Evolutionary conservation across 805 yeast genomes (phyloP).

Genomic region (Kodamaea kakaduensis): DNA sequence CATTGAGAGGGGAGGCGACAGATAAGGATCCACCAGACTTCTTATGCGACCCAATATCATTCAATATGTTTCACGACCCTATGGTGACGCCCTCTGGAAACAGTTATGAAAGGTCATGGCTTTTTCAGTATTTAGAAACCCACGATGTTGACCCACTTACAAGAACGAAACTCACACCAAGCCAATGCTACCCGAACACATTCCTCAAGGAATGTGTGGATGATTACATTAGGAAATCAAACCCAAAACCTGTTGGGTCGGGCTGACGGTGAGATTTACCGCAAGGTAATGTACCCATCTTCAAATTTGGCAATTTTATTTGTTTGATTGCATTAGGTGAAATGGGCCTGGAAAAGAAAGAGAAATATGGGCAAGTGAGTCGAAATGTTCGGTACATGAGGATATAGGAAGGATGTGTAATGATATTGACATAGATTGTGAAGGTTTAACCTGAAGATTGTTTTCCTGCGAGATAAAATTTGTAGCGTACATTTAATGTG

Average conservation of each 20-base stretch:
- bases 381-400: too few species aligned
- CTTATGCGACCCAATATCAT: slow-evolving; percentile 39
- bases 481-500: too few species aligned
- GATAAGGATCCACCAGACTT: slow-evolving; percentile 26
- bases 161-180: slow-evolving; percentile 15
- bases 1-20: not conserved
- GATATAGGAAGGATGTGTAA: too few species aligned
- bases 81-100: slow-evolving; percentile 44
- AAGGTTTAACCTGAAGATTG: too few species aligned
- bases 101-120: slow-evolving; percentile 37
- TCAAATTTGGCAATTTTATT: too few species aligned
- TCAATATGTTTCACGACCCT: slow-evolving; percentile 38
- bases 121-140: slow-evolving; percentile 31
- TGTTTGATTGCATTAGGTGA: too few species aligned
- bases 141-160: slow-evolving; percentile 40
- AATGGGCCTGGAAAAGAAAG: too few species aligned
- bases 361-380: too few species aligned
- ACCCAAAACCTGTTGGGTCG: not conserved
- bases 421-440: too few species aligned
- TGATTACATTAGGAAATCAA: slow-evolving; percentile 11
- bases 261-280: too few species aligned
- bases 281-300: too few species aligned
- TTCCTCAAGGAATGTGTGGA: slow-evolving; percentile 12
- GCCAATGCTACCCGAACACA: slow-evolving; percentile 12
- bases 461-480: too few species aligned